A percentile compares a stretch with the other conserved stretches of the same genome.
phyloP scores from a whole-genome alignment of 2,329 filamentous ascomycete species.

The Apiospora rasikravindrae region DNA sequence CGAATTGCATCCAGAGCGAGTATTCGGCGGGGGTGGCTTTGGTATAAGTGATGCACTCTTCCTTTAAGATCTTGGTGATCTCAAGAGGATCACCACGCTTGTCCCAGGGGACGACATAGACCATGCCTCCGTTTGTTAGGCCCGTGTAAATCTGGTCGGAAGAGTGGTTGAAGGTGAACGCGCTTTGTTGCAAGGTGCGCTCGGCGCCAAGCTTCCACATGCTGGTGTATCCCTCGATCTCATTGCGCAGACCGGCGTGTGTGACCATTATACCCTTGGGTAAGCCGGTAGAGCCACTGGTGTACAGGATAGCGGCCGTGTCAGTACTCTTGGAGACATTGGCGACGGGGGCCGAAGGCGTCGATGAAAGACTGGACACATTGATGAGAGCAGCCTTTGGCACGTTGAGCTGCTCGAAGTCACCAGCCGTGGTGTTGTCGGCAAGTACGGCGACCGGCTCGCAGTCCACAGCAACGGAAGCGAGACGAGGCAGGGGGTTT shows the following conservation, averaged over 20 bases:
- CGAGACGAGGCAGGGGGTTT: conserved; percentile 20
- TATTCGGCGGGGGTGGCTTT: conserved; percentile 51
- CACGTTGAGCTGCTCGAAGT: conserved; percentile 5
- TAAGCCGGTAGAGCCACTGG: conserved; percentile 23
- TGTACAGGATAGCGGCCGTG: conserved; percentile 18
- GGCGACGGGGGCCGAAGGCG: no score
- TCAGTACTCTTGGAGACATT: not conserved
- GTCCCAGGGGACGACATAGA: conserved; percentile 19
- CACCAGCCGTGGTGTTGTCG: conserved; percentile 19
- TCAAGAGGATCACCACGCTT: not conserved
- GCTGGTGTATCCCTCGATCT: not conserved
- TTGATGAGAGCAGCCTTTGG: conserved; percentile 13
- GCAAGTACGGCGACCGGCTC: conserved; percentile 15
- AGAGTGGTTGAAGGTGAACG: conserved; percentile 21
- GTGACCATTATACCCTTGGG: conserved; percentile 23
- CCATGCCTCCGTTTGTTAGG: conserved; percentile 15
- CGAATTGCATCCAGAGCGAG: conserved; percentile 37
- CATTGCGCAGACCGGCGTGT: conserved; percentile 11
- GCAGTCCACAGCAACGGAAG: conserved; percentile 9
- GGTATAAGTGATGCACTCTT: conserved; percentile 14
- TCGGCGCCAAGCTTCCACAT: conserved; percentile 52
- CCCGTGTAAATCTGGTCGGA: conserved; percentile 17
- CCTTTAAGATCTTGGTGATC: not conserved
- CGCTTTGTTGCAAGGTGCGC: conserved; percentile 33
- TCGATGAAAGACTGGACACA: not conserved